Evolutionary conservation across 208 protist species (phyloP).

Genomic region (Trypanosomatidae sp.): DNA sequence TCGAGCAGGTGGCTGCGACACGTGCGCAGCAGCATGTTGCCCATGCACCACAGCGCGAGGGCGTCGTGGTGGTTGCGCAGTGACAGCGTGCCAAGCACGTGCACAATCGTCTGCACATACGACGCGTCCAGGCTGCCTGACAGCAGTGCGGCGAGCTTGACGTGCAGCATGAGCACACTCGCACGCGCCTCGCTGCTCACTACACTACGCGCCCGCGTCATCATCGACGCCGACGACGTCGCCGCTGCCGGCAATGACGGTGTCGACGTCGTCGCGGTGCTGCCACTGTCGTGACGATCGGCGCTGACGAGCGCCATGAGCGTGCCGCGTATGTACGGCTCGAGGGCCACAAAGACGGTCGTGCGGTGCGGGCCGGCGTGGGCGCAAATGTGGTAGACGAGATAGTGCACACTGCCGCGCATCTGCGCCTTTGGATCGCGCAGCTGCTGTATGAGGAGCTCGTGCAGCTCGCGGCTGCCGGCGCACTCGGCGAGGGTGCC

Average conservation of each 20-base stretch:
- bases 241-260: no score
- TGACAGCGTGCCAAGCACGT: conserved; percentile 58
- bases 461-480: conserved; percentile 48
- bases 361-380: conserved; percentile 82
- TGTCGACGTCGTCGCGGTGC: no score
- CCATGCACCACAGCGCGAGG: conserved; percentile 80
- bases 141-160: conserved; percentile 74
- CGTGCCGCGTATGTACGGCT: conserved; percentile 83
- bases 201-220: conserved; percentile 18
- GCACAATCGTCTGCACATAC: conserved; percentile 74
- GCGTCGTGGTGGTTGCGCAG: conserved; percentile 82
- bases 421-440: conserved; percentile 65
- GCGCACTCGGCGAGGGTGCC: conserved; percentile 77
- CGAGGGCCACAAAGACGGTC: conserved; percentile 57
- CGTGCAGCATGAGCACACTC: conserved; percentile 80
- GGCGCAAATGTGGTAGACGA: conserved; percentile 71
- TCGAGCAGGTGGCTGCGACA: conserved; percentile 71
- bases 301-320: conserved; percentile 58
- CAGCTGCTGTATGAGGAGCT: conserved; percentile 54
- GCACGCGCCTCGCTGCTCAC: conserved; percentile 73
- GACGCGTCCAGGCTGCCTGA: conserved; percentile 56
- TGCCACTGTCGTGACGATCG: no score
- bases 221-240: neutral
- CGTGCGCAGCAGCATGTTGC: conserved; percentile 71
- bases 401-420: conserved; percentile 66